Conservation (phyloP, 164 flowering plant species). For the Aristolochia contorta region DNA sequence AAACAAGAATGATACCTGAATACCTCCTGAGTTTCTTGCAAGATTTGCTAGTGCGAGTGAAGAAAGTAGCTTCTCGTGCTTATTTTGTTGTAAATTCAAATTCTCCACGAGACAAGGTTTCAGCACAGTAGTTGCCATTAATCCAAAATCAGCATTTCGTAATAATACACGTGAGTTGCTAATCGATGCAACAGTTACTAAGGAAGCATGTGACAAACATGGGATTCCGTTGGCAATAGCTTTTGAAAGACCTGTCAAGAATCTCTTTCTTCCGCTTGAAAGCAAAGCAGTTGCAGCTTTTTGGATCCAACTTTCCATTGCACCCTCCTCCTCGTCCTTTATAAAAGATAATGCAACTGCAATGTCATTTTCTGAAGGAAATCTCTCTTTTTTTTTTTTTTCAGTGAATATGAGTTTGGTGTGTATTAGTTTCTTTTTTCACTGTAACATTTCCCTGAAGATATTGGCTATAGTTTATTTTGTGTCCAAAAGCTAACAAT, state of each 20-base stretch:
- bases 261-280: slow-evolving; percentile 30
- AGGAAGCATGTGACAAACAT: slow-evolving; percentile 43
- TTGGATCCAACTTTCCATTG: slow-evolving; percentile 34
- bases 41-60: slow-evolving; percentile 40
- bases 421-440: no score
- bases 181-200: slow-evolving; percentile 56
- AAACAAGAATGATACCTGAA: slow-evolving; percentile 29
- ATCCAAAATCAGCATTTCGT: slow-evolving; percentile 19
- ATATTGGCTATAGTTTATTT: no score
- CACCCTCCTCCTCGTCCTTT: slow-evolving; percentile 49
- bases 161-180: slow-evolving; percentile 23
- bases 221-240: slow-evolving; percentile 41
- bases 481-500: no score
- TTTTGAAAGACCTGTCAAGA: slow-evolving; percentile 37
- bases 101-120: slow-evolving; percentile 29
- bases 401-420: not conserved
- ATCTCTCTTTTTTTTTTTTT: slow-evolving; percentile 1
- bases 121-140: slow-evolving; percentile 30
- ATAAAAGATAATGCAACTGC: not conserved
- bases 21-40: slow-evolving; percentile 35
- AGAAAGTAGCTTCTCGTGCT: slow-evolving; percentile 48
- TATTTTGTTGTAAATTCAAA: slow-evolving; percentile 24
- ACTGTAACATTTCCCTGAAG: no score
- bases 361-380: not conserved
- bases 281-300: slow-evolving; percentile 37